Evolutionary conservation across 1,139 yeast species (phyloP), one percentile per base, ranked within the genome.

Genomic region (Hyphopichia fennica): DNA sequence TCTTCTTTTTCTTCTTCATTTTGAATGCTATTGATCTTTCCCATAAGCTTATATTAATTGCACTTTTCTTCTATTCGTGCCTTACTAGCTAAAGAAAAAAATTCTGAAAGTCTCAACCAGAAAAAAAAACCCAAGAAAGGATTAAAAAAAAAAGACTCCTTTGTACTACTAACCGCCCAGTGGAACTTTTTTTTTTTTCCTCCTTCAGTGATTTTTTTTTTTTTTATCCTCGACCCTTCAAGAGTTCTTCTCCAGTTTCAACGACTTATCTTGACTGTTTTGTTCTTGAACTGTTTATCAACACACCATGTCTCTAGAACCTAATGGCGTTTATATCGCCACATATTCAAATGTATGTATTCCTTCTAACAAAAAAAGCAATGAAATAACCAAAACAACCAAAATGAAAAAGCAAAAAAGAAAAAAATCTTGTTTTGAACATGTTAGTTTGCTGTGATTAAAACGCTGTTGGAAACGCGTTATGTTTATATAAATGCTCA

Each of bases 311-410:
- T 46, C 51, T 31, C 42, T 41, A 41, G 61, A 52, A 38, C 56
- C 53, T 17, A 54, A 59, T 13, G 53, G 50, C 41, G 63, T 59
- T 42, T 59, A 55, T 45, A 57, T 60, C 43, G 64, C 64, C 45
- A 59, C 64, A 9, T 59, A 59, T 47, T 58, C 63, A 34, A 58
- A 54, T 41, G 64, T 59, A 57, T 42, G 64, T 59, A 27, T 15
- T 15, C 25, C n/a, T n/a, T n/a, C n/a, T n/a, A n/a, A n/a, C n/a
- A n/a, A n/a, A n/a, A n/a, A n/a, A n/a, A n/a, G n/a, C n/a, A n/a
- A n/a, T n/a, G n/a, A n/a, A n/a, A n/a, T n/a, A n/a, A 2, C 7
- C 20, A 32, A 32, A n/a, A n/a, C n/a, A n/a, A n/a, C n/a, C n/a
- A n/a, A n/a, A n/a, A n/a, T n/a, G n/a, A n/a, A n/a, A n/a, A n/a